These are phyloP conservation scores for Blastobotrys illinoisensis DNA, from an alignment of 1,139 yeast genomes.

Conservation along the genomic window DNA sequence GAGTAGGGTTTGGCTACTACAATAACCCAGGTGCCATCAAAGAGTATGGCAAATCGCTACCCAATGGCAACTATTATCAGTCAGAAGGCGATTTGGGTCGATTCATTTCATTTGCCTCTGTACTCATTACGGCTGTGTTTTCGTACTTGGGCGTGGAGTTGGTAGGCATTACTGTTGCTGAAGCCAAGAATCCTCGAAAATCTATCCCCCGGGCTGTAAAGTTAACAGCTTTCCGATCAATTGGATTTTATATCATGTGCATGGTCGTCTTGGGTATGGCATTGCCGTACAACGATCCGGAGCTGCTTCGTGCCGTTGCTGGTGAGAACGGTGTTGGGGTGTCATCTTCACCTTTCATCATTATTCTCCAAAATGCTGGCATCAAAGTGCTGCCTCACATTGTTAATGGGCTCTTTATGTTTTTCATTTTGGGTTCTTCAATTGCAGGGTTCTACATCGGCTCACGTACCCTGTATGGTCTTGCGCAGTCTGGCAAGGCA, in stretches of 20 bases:
- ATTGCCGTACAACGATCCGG: conserved; percentile 37
- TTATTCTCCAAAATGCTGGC: conserved; percentile 55
- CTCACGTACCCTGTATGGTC: conserved; percentile 60
- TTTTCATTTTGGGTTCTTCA: conserved; percentile 67
- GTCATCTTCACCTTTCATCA: conserved; percentile 55
- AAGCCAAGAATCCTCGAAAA: conserved; percentile 68
- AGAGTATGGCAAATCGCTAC: conserved; percentile 36
- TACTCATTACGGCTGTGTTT: conserved; percentile 36
- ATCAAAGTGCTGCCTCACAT: conserved; percentile 58
- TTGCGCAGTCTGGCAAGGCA: conserved; percentile 59
- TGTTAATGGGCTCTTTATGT: conserved; percentile 61
- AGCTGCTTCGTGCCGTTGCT: conserved; percentile 3
- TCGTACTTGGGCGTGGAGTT: conserved; percentile 77
- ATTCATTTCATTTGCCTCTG: conserved; percentile 48
- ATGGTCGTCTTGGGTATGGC: conserved; percentile 46
- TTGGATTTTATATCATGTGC: conserved; percentile 44
- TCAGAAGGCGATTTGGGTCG: conserved; percentile 50
- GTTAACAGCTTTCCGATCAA: conserved; percentile 58
- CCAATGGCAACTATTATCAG: conserved; percentile 1
- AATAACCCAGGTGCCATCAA: conserved; percentile 50
- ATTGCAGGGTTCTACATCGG: conserved; percentile 70
- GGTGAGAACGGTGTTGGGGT: conserved; percentile 52
- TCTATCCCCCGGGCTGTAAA: conserved; percentile 70
- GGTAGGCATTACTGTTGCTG: conserved; percentile 73
- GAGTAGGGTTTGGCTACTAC: conserved; percentile 66